Evolutionary conservation across 768 basidiomycete genomes (phyloP), one percentile per base, ranked within the genome.

Genomic region (Inosperma sp.): DNA sequence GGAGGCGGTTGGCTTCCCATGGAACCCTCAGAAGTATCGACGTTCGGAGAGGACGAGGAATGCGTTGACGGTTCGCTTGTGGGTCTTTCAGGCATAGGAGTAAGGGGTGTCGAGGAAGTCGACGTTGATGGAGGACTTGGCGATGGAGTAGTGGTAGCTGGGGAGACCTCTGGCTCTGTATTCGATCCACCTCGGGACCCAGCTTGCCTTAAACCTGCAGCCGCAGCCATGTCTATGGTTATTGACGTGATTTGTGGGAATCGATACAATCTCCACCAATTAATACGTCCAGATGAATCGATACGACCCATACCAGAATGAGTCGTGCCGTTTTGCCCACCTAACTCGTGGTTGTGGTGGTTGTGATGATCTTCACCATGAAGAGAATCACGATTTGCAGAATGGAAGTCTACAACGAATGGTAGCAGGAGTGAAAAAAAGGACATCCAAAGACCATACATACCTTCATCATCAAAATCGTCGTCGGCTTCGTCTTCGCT

Each of bases 261-360:
- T n/a, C 87, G 79, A 61, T 88, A 88, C 58, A 88, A 66, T 49
- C 88, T 72, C 88, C 88, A 90, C 81, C 87, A 86, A 61, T 90
- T 90, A 51, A 90, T 76, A 14, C 77, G 65, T 10, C 72, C 74
- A 35, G 67, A 61, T 3, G 65, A 66, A 44, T 69, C 69, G 39
- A 71, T 56, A 34, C 65, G 61, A 19, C 55, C 62, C 22, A 45
- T 51, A 8, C 50, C 50, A 4, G 50, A 51, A 13, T 34, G 48
- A 44, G 44, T 51, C 27, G 44, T 52, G 31, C 56, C 61, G 49
- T 50, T 55, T 55, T 57, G 54, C 48, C 54, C 58, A 21, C 49
- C 40, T 44, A 31, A 51, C 42, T 51, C 19, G 22, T 29, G 49
- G 34, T 34, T 35, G 14, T 36, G 17, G 17, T 16, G 40, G 25